phyloP scores from a whole-genome alignment of 441 rosid genomes.

The Kokia cookei region DNA sequence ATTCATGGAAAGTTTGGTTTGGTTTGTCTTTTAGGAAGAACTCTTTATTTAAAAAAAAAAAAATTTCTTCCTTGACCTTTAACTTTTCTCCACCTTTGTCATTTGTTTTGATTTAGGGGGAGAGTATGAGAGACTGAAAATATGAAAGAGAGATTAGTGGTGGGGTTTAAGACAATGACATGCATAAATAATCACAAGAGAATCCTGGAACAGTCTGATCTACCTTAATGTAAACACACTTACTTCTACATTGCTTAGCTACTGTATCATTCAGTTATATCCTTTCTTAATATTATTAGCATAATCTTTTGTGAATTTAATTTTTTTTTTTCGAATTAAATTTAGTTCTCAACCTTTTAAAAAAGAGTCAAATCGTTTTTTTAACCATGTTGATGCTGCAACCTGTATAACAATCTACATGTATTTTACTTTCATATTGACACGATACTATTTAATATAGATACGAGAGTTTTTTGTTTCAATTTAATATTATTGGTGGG shows the following conservation, averaged over 20 bases:
- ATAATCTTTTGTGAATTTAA: no score
- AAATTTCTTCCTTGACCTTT: neutral
- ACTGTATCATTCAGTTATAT: no score
- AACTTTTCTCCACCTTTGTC: constrained; percentile 21
- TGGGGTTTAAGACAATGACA: constrained; percentile 56
- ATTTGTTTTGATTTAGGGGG: constrained; percentile 22
- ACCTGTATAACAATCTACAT: no score
- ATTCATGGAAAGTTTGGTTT: constrained; percentile 28
- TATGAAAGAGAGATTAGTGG: constrained; percentile 42
- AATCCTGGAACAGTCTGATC: constrained; percentile 43
- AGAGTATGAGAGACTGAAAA: neutral
- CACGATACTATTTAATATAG: no score
- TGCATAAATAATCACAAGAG: constrained; percentile 38
- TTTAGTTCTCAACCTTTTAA: no score
- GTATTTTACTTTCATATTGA: no score
- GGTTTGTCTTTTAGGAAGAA: constrained; percentile 48
- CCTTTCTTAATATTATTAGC: no score
- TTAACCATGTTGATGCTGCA: fast-evolving
- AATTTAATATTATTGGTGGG: neutral
- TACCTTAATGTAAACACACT: neutral
- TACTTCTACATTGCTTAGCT: no score
- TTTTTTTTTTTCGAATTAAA: no score
- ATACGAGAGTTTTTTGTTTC: neutral
- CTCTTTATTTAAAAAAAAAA: constrained; percentile 8
- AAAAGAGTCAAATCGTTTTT: no score